A percentile compares a stretch with the other conserved stretches of the same genome.
These are phyloP conservation scores for Rhynchospora breviuscula DNA, from an alignment of 176 grass and related monocot genomes.

Conservation along the genomic window DNA sequence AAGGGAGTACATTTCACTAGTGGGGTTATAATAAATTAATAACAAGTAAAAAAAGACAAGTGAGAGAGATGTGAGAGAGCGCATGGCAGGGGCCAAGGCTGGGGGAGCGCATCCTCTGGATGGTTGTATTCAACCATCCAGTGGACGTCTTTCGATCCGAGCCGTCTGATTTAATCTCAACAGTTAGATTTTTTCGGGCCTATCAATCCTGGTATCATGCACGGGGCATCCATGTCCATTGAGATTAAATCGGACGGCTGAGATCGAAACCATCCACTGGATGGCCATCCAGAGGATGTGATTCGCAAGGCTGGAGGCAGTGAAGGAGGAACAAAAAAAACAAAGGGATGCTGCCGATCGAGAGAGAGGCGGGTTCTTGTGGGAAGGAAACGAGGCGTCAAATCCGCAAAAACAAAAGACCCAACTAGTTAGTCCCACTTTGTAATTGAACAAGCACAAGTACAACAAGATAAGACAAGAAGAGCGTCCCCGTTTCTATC, in stretches of 20 bases:
- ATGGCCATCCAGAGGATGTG: no score
- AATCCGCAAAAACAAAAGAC: background rate
- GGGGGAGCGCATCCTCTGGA: no score
- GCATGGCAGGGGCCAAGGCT: background rate
- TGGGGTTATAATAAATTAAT: background rate
- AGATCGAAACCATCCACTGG: no score
- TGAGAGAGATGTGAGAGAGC: background rate
- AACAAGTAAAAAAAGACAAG: background rate
- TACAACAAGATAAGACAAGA: background rate
- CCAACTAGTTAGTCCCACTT: no score
- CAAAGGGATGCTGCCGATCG: conserved; percentile 16
- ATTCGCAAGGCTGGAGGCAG: background rate
- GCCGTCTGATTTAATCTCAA: no score
- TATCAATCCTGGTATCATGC: no score
- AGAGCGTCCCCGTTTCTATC: background rate
- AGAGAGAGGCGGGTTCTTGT: background rate
- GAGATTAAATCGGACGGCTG: no score
- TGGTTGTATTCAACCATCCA: no score
- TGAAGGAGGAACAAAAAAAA: background rate
- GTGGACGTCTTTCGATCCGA: no score
- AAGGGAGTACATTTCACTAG: background rate
- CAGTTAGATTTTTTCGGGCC: no score
- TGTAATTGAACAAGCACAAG: background rate
- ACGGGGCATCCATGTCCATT: no score
- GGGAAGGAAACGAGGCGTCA: conserved; percentile 10